phyloP scores from a whole-genome alignment of 768 basidiomycete species.

The Tulasnella sp. region DNA sequence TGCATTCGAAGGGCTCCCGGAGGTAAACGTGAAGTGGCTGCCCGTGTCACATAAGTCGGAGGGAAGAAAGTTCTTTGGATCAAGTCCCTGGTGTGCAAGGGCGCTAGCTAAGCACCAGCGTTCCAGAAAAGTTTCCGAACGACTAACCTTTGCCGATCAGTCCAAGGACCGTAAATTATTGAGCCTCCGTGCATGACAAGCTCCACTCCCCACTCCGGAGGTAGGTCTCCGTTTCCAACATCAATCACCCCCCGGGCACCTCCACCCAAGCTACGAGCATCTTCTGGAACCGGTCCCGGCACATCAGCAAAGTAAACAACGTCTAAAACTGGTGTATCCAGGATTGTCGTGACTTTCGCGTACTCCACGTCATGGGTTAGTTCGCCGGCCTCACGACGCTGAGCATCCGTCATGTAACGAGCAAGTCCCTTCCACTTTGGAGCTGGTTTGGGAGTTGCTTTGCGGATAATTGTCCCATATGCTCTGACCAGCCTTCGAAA shows the following conservation, averaged over 20 bases:
- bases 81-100: constrained; percentile 48
- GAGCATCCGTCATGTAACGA: constrained; percentile 36
- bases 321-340: constrained; percentile 74
- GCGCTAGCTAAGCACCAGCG: not conserved
- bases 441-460: constrained; percentile 14
- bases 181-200: constrained; percentile 70
- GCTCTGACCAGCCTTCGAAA: constrained; percentile 29
- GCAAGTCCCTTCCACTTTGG: constrained; percentile 41
- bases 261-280: constrained; percentile 20
- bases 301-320: constrained; percentile 83
- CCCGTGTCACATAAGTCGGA: constrained; percentile 60
- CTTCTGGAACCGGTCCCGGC: constrained; percentile 25
- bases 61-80: constrained; percentile 84
- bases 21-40: constrained; percentile 53
- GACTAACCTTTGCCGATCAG: constrained; percentile 80
- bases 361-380: constrained; percentile 53
- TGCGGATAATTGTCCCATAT: constrained; percentile 5
- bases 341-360: constrained; percentile 75
- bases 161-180: constrained; percentile 91
- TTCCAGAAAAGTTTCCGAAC: not conserved
- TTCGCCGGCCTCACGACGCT: constrained; percentile 25
- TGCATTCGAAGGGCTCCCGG: constrained; percentile 67
- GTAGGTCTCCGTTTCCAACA: constrained; percentile 78
- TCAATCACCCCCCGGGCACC: constrained; percentile 42
- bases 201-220: constrained; percentile 94